A percentile compares a stretch with the other conserved stretches of the same genome.
These are phyloP conservation scores for Colletotrichum trifolii DNA, from an alignment of 2,329 filamentous ascomycete genomes.

Conservation along the genomic window DNA sequence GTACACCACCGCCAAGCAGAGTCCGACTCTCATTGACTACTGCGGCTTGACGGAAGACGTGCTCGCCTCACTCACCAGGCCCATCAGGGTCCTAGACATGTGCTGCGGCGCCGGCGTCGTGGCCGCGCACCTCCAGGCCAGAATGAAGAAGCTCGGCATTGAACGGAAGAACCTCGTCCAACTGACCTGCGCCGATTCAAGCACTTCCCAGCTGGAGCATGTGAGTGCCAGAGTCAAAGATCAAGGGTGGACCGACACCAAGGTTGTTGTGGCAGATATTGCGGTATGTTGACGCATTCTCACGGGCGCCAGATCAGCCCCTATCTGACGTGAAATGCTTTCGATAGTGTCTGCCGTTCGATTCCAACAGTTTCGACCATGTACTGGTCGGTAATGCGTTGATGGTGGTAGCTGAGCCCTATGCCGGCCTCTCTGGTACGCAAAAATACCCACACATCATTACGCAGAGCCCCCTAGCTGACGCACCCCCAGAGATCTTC, in stretches of 20 bases:
- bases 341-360: slow-evolving; percentile 6
- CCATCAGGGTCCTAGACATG: slow-evolving; percentile 20
- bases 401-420: slow-evolving; percentile 18
- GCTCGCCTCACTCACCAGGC: slow-evolving; percentile 1
- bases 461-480: background rate
- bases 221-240: slow-evolving; percentile 5
- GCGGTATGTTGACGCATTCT: background rate
- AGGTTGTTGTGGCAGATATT: slow-evolving; percentile 9
- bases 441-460: too few species aligned
- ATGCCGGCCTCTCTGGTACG: slow-evolving; percentile 8
- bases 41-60: slow-evolving; percentile 1
- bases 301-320: too few species aligned
- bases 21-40: slow-evolving; percentile 6
- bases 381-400: slow-evolving; percentile 10
- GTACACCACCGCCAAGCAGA: background rate
- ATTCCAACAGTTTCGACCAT: slow-evolving; percentile 14
- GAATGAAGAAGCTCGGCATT: background rate
- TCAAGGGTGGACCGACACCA: slow-evolving; percentile 11
- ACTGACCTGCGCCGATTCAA: slow-evolving; percentile 13
- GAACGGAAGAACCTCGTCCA: background rate
- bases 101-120: slow-evolving; percentile 24
- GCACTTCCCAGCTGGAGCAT: slow-evolving; percentile 6
- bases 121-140: background rate
- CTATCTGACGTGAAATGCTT: background rate
- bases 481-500: background rate